Percentiles rank a stretch among this genome's conserved stretches.
phyloP scores from a whole-genome alignment of 2,329 filamentous ascomycete species.

The Alternaria incomplexa region DNA sequence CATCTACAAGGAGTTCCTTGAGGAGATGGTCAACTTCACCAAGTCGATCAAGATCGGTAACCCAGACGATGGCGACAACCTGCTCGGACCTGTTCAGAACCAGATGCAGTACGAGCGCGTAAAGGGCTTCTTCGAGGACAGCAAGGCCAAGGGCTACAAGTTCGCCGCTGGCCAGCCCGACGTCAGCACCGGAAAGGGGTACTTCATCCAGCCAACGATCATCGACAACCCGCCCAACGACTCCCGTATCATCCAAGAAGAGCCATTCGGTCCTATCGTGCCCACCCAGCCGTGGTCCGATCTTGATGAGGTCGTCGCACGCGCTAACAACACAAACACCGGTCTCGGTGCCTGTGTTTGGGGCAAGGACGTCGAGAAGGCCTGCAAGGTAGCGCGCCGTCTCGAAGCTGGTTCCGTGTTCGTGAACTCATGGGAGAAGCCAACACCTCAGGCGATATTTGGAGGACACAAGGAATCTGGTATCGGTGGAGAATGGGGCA shows the following conservation, averaged over 20 bases:
- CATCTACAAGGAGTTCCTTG: conserved; percentile 47
- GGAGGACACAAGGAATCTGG: conserved; percentile 81
- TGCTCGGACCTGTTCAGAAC: conserved; percentile 69
- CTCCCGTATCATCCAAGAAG: conserved; percentile 64
- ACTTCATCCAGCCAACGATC: conserved; percentile 66
- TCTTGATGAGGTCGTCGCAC: conserved; percentile 58
- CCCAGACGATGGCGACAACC: conserved; percentile 51
- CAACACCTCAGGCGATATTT: conserved; percentile 61
- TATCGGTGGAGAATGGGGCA: conserved; percentile 72
- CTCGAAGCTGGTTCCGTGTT: conserved; percentile 63
- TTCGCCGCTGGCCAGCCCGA: conserved; percentile 58
- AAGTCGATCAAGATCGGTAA: conserved; percentile 50
- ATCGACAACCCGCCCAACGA: conserved; percentile 65
- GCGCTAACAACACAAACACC: conserved; percentile 56
- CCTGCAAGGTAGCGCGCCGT: conserved; percentile 54
- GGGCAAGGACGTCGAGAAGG: conserved; percentile 51
- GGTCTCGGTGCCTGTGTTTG: conserved; percentile 63
- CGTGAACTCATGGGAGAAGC: conserved; percentile 60
- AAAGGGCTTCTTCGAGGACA: conserved; percentile 62
- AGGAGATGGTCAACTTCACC: conserved; percentile 55
- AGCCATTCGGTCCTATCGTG: conserved; percentile 70
- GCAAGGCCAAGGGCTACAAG: conserved; percentile 60
- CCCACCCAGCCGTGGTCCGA: conserved; percentile 68
- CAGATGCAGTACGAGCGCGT: conserved; percentile 68
- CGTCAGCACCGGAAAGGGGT: conserved; percentile 52